Evolutionary conservation across 345 rosid genomes (phyloP), one percentile per base, ranked within the genome.

Genomic region (Citrus australasica): DNA sequence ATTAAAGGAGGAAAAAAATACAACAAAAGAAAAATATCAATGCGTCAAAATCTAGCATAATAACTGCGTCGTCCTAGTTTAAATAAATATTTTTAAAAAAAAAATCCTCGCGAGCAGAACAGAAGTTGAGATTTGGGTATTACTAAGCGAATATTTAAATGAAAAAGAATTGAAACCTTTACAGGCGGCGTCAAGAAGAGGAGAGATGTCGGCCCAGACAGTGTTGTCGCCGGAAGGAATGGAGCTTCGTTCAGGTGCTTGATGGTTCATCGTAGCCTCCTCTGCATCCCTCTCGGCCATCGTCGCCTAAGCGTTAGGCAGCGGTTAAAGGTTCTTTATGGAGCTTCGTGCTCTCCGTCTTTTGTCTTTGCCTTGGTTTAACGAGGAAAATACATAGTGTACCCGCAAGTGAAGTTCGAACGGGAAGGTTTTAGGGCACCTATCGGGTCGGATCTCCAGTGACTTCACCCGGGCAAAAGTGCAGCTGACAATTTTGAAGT

Each of bases 181-280:
- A 78, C 94, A 94, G 38, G 97, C 92, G 77, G 88, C 87, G 66
- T 84, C 84, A 37, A 94, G 89, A 81, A 92, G 95, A 62, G 91
- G 85, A 5, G 95, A 90, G 8, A 89, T 90, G 86, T 94, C 91
- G 16, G 97, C 91, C 98, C 98, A 94, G 35, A 89, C 87, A 42
- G 92, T 83, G 79, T 83, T 82, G 24, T 88, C 95, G 69, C 87
- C 87, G 76, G 92, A 87, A 56, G 93, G 90, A 70, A 92, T 86
- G 68, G 91, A 76, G 75, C 78, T 68, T 81, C 71, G 80, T 38
- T 37, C 77, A 42, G 85, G 76, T 33, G 79, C 70, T 67, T 81
- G 82, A 76, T 79, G 75, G 79, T 67, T 81, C 86, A 76, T 76
- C 69, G 80, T 40, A 6, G 74, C 70, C 46, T 78, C 78, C 76